These are phyloP conservation scores for Capsicum pubescens DNA, from an alignment of 257 asterid species.

Conservation along the genomic window DNA sequence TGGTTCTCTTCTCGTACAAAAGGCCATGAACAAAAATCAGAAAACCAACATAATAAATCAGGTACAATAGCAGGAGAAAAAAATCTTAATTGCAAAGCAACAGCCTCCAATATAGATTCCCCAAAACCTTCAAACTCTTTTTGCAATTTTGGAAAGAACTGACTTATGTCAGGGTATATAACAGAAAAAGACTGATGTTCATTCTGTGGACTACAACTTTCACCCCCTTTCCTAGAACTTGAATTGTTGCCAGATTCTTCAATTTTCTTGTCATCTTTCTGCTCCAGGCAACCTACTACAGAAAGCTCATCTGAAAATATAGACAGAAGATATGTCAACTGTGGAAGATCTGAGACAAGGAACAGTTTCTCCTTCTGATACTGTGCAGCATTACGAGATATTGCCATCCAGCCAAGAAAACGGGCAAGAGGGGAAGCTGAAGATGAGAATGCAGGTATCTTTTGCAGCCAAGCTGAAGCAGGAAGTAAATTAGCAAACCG, in stretches of 20 bases:
- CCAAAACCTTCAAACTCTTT: conserved; percentile 84
- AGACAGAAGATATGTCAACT: conserved; percentile 68
- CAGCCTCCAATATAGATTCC: conserved; percentile 88
- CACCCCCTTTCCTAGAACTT: conserved; percentile 44
- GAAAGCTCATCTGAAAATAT: conserved; percentile 91
- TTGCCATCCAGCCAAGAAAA: conserved; percentile 95
- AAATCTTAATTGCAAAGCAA: conserved; percentile 86
- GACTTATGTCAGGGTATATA: conserved; percentile 71
- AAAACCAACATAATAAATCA: conserved; percentile 90
- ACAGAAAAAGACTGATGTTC: conserved; percentile 61
- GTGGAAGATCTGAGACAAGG: conserved; percentile 84
- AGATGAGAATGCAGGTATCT: conserved; percentile 70
- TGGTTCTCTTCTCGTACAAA: conserved; percentile 57
- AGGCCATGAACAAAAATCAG: conserved; percentile 88
- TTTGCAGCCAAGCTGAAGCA: conserved; percentile 78
- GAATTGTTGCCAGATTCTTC: conserved; percentile 42
- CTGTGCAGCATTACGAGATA: conserved; percentile 84
- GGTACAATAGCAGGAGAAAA: conserved; percentile 76
- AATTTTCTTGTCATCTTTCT: conserved; percentile 47
- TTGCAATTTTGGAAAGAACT: conserved; percentile 79
- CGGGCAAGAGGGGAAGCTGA: conserved; percentile 83
- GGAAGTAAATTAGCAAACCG: conserved; percentile 88
- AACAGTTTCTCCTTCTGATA: conserved; percentile 82
- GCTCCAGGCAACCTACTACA: conserved; percentile 57
- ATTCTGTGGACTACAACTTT: conserved; percentile 47